Evolutionary conservation across 2,329 filamentous ascomycete species (phyloP).

Genomic region (Xylaria hypoxylon): DNA sequence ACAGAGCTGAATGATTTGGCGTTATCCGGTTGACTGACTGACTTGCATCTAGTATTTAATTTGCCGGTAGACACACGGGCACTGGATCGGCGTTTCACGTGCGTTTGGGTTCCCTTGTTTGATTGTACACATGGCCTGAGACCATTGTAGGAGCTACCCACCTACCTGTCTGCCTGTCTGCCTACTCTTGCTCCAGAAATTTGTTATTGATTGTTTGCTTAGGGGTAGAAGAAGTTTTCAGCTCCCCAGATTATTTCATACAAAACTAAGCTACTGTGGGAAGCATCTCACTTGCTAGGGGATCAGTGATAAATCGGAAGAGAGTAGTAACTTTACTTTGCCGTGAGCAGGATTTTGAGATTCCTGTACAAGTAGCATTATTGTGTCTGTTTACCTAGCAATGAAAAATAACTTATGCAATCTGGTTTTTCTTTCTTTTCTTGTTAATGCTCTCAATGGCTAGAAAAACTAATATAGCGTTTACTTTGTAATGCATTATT

Average conservation of each 20-base stretch:
- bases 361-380: background rate
- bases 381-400: background rate
- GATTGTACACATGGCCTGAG: background rate
- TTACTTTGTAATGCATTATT: too few relatives aligned
- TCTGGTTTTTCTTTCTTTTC: too few relatives aligned
- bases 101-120: slow-evolving; percentile 3
- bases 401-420: background rate
- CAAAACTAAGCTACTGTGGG: background rate
- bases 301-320: background rate
- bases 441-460: too few relatives aligned
- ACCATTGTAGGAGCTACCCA: background rate
- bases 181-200: background rate
- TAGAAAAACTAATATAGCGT: too few relatives aligned
- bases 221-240: background rate
- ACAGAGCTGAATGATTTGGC: slow-evolving; percentile 1
- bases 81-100: slow-evolving; percentile 21
- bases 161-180: background rate
- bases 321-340: background rate
- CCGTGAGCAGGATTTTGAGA: background rate
- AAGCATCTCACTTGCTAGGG: background rate
- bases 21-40: slow-evolving; percentile 3
- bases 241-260: background rate
- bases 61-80: background rate
- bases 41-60: background rate
- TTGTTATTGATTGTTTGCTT: background rate